Base-by-base conservation (phyloP, 129 eudicot species). In the Tanacetum coccineum region DNA sequence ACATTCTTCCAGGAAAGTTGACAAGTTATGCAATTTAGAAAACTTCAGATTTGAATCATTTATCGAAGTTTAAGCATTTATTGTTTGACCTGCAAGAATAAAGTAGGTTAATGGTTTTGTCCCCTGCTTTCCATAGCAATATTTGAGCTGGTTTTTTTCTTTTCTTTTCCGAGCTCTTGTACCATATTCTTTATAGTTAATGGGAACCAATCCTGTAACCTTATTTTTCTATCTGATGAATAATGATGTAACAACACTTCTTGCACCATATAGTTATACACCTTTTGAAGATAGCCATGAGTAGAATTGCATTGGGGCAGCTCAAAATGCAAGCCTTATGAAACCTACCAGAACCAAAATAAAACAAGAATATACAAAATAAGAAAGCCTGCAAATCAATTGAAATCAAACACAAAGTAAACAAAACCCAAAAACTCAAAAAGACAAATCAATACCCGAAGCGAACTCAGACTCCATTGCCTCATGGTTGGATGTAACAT, bases 1-100 rank as follows among this genome's bases (percentile, higher is more conserved):
- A 90, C 73, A 69, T 87, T 62, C 81, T 90, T 78, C 89, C 89
- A 15, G 64, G 59, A 55, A 67, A 72, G 61, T 74, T 42, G 6
- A 70, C 74, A 66, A 66, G 44, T 51, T 66, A 22, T 40, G 51
- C 53, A 59, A 55, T 46, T 53, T 70, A 71, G 50, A 68, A 42
- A 48, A 64, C 58, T 66, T 66, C 70, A 25, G 46, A 46, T 66
- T 66, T 66, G 32, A 48, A 26, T 49, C 6, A 14, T 12, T 10
- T 59, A 9, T 26, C 5, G 45, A 42, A 4, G 45, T 59, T 59
- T 30, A 59, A 26, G 32, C 32, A 3, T 28, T 28, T 28, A 0
- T 28, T 5, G 25, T 28, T 59, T 59, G 9, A 26, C 45, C 4
- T 3, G 19, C 12, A 51, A 10, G 51, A 47, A 47, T 10, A 47